Conservation (phyloP, 306 rosid genomes). For the Lithocarpus polystachyus region DNA sequence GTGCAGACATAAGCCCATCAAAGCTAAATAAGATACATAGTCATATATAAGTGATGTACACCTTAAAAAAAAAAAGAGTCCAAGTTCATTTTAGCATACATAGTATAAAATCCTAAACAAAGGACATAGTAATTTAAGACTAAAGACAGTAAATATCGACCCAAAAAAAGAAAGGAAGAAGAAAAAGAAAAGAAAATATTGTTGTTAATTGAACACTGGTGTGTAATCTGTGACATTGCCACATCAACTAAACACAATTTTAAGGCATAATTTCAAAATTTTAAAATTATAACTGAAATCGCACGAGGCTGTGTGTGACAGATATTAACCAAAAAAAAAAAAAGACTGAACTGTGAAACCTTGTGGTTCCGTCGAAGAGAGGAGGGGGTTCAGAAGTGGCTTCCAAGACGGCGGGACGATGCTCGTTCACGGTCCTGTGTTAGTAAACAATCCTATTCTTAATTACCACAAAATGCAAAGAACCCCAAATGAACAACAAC, state of each 20-base stretch:
- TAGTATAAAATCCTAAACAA: neutral
- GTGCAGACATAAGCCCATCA: accelerated
- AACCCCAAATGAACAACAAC: no score
- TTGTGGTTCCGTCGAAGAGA: conserved; percentile 80
- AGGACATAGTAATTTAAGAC: neutral
- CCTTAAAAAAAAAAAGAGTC: conserved; percentile 24
- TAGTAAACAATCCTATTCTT: neutral
- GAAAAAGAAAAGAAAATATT: neutral
- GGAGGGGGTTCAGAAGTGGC: conserved; percentile 63
- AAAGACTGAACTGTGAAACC: conserved; percentile 28
- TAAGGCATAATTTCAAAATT: no score
- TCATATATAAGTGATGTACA: conserved; percentile 49
- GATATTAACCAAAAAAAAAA: no score
- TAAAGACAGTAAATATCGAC: neutral
- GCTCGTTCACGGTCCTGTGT: conserved; percentile 17
- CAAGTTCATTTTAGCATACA: neutral
- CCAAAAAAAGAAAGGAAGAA: no score
- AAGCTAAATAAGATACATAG: accelerated
- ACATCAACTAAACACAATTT: no score
- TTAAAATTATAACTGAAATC: no score
- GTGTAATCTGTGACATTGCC: no score
- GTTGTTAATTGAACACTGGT: no score
- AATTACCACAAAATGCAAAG: neutral
- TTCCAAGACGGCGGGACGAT: conserved; percentile 44
- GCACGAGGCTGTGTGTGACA: no score